Percentiles rank a stretch among this genome's conserved stretches.
Conservation (phyloP, 345 rosid genomes). For the Aurinia saxatilis region DNA sequence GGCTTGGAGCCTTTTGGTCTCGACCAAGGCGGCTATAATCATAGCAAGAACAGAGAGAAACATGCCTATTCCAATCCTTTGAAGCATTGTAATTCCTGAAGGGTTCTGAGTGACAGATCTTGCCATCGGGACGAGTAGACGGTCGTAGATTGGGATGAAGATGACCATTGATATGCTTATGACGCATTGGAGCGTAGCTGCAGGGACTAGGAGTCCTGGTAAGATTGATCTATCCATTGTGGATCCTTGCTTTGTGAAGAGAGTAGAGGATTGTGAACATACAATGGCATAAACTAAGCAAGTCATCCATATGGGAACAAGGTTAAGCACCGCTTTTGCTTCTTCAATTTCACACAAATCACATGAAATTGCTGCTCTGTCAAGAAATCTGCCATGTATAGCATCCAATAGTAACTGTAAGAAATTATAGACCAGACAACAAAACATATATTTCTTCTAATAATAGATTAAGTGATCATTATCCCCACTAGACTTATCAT, state of each 20-base stretch:
- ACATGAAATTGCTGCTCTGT: slow-evolving; percentile 36
- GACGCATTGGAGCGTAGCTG: slow-evolving; percentile 49
- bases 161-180: slow-evolving; percentile 26
- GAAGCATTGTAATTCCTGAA: slow-evolving; percentile 35
- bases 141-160: slow-evolving; percentile 45
- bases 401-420: not conserved
- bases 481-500: not conserved
- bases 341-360: slow-evolving; percentile 40
- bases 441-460: no score
- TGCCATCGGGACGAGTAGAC: slow-evolving; percentile 38
- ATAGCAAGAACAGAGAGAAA: slow-evolving; percentile 17
- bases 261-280: slow-evolving; percentile 41
- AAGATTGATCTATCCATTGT: slow-evolving; percentile 43
- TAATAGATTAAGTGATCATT: no score
- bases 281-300: slow-evolving; percentile 41
- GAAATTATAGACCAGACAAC: no score
- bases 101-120: slow-evolving; percentile 25
- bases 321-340: slow-evolving; percentile 38
- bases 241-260: slow-evolving; percentile 60
- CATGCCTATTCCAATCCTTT: slow-evolving; percentile 30
- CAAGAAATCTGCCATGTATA: slow-evolving; percentile 39
- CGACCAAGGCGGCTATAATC: slow-evolving; percentile 33
- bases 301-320: slow-evolving; percentile 46
- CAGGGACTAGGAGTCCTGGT: slow-evolving; percentile 32
- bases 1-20: slow-evolving; percentile 25